Conservation (phyloP, 2,329 filamentous ascomycete genomes). For the Eutypella sp. region DNA sequence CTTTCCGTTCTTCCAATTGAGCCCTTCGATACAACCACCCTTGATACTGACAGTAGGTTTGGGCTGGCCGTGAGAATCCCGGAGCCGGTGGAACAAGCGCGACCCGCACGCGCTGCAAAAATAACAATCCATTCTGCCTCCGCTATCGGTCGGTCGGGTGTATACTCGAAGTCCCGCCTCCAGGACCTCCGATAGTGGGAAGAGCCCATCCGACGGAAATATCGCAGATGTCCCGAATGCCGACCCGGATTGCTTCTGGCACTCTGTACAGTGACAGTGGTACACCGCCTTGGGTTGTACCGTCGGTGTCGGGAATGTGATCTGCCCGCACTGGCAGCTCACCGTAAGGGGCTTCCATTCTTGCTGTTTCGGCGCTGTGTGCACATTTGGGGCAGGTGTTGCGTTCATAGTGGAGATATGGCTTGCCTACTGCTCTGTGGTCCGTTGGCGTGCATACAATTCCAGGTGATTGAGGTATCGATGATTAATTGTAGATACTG, state of each 20-base stretch:
- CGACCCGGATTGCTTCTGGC: constrained; percentile 39
- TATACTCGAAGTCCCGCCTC: constrained; percentile 30
- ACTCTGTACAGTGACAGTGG: constrained; percentile 43
- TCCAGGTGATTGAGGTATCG: no score
- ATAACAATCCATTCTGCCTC: constrained; percentile 37
- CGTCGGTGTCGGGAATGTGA: constrained; percentile 31
- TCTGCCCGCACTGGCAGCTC: constrained; percentile 36
- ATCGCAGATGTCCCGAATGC: constrained; percentile 42
- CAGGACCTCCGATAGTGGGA: constrained; percentile 33
- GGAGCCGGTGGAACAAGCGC: constrained; percentile 41
- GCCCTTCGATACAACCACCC: constrained; percentile 38
- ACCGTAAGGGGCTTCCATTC: constrained; percentile 15
- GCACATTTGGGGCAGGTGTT: no score
- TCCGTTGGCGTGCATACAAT: no score
- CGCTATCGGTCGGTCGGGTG: constrained; percentile 33
- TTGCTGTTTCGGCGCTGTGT: not conserved
- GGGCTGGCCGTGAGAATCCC: constrained; percentile 32
- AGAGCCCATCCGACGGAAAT: constrained; percentile 34
- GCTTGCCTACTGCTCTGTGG: no score
- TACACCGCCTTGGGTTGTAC: constrained; percentile 32
- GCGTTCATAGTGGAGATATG: no score
- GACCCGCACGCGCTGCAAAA: constrained; percentile 35
- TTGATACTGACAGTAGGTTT: constrained; percentile 38
- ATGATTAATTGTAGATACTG: no score
- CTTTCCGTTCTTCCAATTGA: constrained; percentile 33